A percentile compares a stretch with the other conserved stretches of the same genome.
Conservation (phyloP, 306 rosid species). For the Abrus pulchellus region DNA sequence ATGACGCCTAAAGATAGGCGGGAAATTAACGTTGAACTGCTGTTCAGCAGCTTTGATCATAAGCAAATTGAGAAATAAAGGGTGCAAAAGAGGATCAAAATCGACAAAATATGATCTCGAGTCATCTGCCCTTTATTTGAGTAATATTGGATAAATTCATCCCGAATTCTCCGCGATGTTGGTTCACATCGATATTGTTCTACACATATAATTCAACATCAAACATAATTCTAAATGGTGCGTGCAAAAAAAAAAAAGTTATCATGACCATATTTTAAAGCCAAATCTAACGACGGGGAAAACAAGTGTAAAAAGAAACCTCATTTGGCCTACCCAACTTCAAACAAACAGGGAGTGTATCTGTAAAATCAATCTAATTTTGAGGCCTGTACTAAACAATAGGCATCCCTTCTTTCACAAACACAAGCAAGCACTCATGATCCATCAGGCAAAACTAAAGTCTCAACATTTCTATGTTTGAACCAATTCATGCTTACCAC, state of each 20-base stretch:
- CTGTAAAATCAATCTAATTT: background rate
- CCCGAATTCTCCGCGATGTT: background rate
- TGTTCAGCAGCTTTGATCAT: constrained; percentile 12
- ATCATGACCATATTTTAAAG: background rate
- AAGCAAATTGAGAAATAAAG: constrained; percentile 21
- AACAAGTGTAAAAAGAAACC: background rate
- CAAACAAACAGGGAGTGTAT: background rate
- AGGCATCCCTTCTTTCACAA: constrained; percentile 36
- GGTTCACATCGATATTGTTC: background rate
- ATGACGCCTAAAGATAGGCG: too few relatives aligned
- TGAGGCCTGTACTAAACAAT: constrained; percentile 11
- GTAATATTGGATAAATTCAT: too few relatives aligned
- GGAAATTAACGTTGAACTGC: background rate
- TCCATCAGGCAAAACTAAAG: constrained; percentile 19
- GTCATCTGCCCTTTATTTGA: background rate
- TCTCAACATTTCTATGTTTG: background rate
- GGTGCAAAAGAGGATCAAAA: background rate
- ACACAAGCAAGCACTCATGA: constrained; percentile 11
- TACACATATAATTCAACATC: background rate
- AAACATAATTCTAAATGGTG: background rate
- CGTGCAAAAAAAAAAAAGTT: too few relatives aligned
- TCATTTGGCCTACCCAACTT: background rate
- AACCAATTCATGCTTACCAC: constrained; percentile 3
- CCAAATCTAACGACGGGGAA: too few relatives aligned
- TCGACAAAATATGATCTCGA: background rate